Conservation (phyloP, 2,329 filamentous ascomycete species). For the Rasamsonia emersonii region DNA sequence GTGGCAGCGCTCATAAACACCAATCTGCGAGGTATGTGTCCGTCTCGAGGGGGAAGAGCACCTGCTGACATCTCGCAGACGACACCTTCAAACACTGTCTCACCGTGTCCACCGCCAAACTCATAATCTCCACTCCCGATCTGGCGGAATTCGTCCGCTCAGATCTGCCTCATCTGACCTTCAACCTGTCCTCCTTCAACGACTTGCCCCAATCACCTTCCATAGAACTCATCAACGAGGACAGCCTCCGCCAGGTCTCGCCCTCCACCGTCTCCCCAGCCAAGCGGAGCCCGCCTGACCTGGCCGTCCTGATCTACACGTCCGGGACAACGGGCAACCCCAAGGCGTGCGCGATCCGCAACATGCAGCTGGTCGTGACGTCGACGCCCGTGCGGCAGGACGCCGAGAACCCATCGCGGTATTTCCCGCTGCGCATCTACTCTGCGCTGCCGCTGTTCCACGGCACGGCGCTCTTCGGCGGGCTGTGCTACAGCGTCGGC, state of each 20-base stretch:
- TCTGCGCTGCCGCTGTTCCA: constrained; percentile 43
- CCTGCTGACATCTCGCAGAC: constrained; percentile 18
- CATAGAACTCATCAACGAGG: constrained; percentile 17
- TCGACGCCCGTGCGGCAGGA: constrained; percentile 31
- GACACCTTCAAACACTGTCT: constrained; percentile 40
- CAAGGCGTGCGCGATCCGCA: constrained; percentile 37
- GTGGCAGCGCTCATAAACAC: constrained; percentile 40
- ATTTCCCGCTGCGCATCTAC: constrained; percentile 39
- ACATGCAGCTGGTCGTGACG: constrained; percentile 29
- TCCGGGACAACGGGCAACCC: constrained; percentile 42
- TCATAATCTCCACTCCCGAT: constrained; percentile 39
- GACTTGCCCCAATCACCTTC: constrained; percentile 11
- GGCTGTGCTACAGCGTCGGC: constrained; percentile 33
- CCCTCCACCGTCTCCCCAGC: constrained; percentile 17
- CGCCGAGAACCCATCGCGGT: constrained; percentile 28
- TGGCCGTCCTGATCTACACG: constrained; percentile 38
- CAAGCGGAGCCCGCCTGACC: constrained; percentile 26
- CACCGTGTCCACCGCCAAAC: constrained; percentile 31
- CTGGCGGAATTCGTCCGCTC: constrained; percentile 26
- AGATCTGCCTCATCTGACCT: constrained; percentile 27
- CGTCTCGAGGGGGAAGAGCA: not conserved
- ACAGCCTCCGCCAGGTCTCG: constrained; percentile 19
- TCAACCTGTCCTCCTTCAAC: constrained; percentile 33
- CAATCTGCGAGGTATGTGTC: constrained; percentile 34
- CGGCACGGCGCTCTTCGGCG: constrained; percentile 40